A percentile compares a stretch with the other conserved stretches of the same genome.
Conservation (phyloP, 768 basidiomycete species). For the Artomyces pyxidatus region DNA sequence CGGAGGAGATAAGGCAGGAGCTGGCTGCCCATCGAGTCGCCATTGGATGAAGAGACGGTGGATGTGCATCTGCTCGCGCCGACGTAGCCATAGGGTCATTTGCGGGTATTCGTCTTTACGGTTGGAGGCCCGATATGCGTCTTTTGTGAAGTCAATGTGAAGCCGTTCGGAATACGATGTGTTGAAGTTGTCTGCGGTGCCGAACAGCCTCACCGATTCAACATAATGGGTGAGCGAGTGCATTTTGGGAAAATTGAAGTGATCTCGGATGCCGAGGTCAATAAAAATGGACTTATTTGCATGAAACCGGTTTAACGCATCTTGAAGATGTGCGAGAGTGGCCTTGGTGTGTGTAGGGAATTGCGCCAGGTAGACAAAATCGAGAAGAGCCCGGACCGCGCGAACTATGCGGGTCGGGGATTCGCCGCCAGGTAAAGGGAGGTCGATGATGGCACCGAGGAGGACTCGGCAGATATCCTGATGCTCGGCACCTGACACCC, state of each 20-base stretch:
- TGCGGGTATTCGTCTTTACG: slow-evolving; percentile 1
- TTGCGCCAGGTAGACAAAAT: slow-evolving; percentile 22
- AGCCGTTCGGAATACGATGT: slow-evolving; percentile 10
- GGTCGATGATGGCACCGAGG: slow-evolving; percentile 15
- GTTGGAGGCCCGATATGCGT: slow-evolving; percentile 1
- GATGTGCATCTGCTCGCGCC: background rate
- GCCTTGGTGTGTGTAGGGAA: slow-evolving; percentile 13
- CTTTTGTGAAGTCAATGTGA: slow-evolving; percentile 6
- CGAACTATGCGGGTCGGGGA: slow-evolving; percentile 9
- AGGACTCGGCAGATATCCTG: slow-evolving; percentile 17
- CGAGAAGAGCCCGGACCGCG: slow-evolving; percentile 16
- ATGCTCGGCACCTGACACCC: slow-evolving; percentile 21
- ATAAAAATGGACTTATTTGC: slow-evolving; percentile 18
- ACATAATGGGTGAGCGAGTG: slow-evolving; percentile 17
- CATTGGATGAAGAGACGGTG: background rate
- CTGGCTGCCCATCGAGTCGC: background rate
- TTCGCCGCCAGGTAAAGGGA: slow-evolving; percentile 4
- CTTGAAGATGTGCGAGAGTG: slow-evolving; percentile 10
- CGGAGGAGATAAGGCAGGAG: background rate
- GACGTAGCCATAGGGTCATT: background rate
- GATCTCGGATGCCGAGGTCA: slow-evolving; percentile 13
- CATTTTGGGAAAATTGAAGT: slow-evolving; percentile 21
- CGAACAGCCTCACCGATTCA: slow-evolving; percentile 49
- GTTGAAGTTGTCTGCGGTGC: slow-evolving; percentile 28
- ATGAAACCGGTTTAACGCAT: slow-evolving; percentile 16